Evolutionary conservation across 257 asterid species (phyloP), one percentile per base, ranked within the genome.

Genomic region (Osmanthus fragrans): DNA sequence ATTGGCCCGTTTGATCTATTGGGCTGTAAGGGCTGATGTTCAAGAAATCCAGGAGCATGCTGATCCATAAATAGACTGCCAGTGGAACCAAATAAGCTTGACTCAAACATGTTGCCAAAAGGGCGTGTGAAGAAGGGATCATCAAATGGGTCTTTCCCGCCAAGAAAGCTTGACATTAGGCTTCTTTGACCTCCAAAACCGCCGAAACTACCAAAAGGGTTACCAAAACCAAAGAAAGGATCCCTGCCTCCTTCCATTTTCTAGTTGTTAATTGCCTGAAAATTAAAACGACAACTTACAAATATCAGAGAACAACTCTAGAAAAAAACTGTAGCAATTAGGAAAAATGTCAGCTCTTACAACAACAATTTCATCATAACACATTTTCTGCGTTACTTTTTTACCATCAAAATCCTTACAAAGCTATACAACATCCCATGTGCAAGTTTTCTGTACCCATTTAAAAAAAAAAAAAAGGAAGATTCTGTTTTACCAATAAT

Each of bases 111-210:
- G 77, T 86, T 84, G 63, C 92, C 94, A 83, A 90, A 87, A 40
- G 97, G 97, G 7, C 81, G 81, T 42, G 86, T 77, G 86, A 95
- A 95, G 83, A 93, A 93, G 47, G 99, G 97, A 75, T 96, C 94
- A 84, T 89, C 94, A 86, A 96, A 96, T 71, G 97, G 99, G 81
- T 96, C 89, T 78, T 85, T 87, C 70, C 95, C 97, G 25, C 94
- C 97, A 71, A 91, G 90, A 73, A 93, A 73, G 77, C 87, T 82
- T 54, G 94, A 74, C 67, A 86, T 37, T 73, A 91, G 74, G 71
- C 87, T 86, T 81, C 87, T 81, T 65, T 76, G 91, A 72, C 90
- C 84, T 64, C 92, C 91, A 82, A 90, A 86, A 79, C 91, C 89
- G 29, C 94, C 81, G 30, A 86, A 86, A 47, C 77, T 65, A 51